phyloP scores from a whole-genome alignment of 2,329 filamentous ascomycete species.

The Paradendryphiella salina region DNA sequence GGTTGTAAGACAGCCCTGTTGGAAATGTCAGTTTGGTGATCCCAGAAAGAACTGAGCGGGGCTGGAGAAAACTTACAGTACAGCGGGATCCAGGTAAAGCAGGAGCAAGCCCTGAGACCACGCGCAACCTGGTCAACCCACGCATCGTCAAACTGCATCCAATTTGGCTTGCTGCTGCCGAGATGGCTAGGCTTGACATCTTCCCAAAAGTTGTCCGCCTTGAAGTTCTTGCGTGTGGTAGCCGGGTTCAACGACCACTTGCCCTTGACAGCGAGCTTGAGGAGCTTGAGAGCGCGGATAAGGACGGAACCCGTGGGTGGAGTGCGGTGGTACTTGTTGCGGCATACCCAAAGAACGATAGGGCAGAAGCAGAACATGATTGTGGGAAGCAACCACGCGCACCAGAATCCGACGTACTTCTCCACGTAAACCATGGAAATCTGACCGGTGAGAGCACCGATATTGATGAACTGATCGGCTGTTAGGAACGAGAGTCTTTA shows the following conservation, averaged over 20 bases:
- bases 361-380: slow-evolving; percentile 66
- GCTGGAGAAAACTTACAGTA: slow-evolving; percentile 35
- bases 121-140: slow-evolving; percentile 67
- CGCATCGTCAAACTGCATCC: slow-evolving; percentile 82
- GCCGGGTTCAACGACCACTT: slow-evolving; percentile 65
- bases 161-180: slow-evolving; percentile 60
- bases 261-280: slow-evolving; percentile 64
- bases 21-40: not conserved
- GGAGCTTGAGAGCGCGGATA: slow-evolving; percentile 66
- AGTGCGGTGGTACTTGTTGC: slow-evolving; percentile 63
- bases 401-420: slow-evolving; percentile 76
- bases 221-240: slow-evolving; percentile 61
- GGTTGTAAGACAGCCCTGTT: slow-evolving; percentile 54
- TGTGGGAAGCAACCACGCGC: slow-evolving; percentile 70
- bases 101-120: slow-evolving; percentile 46
- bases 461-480: slow-evolving; percentile 50
- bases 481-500: not conserved
- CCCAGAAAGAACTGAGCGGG: not conserved
- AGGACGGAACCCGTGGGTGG: slow-evolving; percentile 74
- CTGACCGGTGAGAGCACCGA: slow-evolving; percentile 68
- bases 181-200: slow-evolving; percentile 68
- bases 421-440: slow-evolving; percentile 75
- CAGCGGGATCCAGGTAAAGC: slow-evolving; percentile 58
- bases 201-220: slow-evolving; percentile 66
- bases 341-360: slow-evolving; percentile 61